A percentile compares a stretch with the other conserved stretches of the same genome.
Conservation (phyloP, 2,329 filamentous ascomycete species). For the Kalmusia sp. region DNA sequence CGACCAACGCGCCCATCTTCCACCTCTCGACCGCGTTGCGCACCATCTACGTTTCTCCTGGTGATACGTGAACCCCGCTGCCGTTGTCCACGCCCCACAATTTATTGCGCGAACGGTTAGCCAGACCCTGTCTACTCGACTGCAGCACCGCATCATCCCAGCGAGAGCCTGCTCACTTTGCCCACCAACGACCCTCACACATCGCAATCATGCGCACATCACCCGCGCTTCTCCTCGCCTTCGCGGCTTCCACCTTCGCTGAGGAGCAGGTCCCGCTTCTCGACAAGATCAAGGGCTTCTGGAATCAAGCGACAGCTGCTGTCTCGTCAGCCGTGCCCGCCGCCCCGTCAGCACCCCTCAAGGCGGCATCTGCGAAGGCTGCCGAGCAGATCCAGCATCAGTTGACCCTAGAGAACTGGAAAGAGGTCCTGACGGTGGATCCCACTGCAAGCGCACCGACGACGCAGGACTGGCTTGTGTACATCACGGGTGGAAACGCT, state of each 20-base stretch:
- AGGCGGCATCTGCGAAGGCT: constrained; percentile 60
- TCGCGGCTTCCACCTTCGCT: constrained; percentile 58
- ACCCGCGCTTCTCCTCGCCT: constrained; percentile 57
- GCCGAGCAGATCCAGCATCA: constrained; percentile 61
- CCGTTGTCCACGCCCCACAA: constrained; percentile 8
- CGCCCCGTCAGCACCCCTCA: constrained; percentile 44
- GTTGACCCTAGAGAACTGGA: constrained; percentile 75
- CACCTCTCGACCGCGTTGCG: neutral
- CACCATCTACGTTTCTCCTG: neutral
- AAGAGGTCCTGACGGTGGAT: constrained; percentile 68
- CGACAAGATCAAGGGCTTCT: constrained; percentile 64
- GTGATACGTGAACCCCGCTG: neutral
- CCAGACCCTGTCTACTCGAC: constrained; percentile 11
- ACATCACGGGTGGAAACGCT: constrained; percentile 77
- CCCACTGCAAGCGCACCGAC: constrained; percentile 61
- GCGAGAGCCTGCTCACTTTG: constrained; percentile 8
- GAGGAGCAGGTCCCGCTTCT: constrained; percentile 68
- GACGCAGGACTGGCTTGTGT: constrained; percentile 79
- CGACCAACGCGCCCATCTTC: neutral
- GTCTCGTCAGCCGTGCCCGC: constrained; percentile 60
- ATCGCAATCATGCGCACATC: constrained; percentile 14
- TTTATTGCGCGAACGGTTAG: constrained; percentile 12
- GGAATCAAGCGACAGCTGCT: constrained; percentile 62
- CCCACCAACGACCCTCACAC: neutral
- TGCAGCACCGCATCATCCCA: constrained; percentile 11